phyloP scores from a whole-genome alignment of 2,329 filamentous ascomycete species.

The Verticillium tricorpus region DNA sequence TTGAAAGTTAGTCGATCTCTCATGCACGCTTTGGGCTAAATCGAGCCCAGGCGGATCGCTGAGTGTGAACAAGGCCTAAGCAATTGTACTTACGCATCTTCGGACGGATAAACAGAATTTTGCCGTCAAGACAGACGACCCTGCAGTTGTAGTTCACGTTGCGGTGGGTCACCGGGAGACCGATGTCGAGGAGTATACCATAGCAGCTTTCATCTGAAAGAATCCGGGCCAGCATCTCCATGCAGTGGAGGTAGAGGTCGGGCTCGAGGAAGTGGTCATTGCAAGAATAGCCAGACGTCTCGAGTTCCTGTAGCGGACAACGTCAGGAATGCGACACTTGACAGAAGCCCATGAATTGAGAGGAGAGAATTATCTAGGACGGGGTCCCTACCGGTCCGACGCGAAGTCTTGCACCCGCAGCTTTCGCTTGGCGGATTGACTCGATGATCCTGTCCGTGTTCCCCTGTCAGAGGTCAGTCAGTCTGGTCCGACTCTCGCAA shows the following conservation, averaged over 20 bases:
- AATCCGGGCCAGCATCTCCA: slow-evolving; percentile 59
- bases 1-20: neutral
- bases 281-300: slow-evolving; percentile 58
- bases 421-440: slow-evolving; percentile 41
- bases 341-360: slow-evolving; percentile 17
- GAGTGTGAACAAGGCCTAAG: neutral
- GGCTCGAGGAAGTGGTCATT: slow-evolving; percentile 62
- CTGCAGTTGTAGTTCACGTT: slow-evolving; percentile 33
- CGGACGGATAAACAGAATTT: slow-evolving; percentile 67
- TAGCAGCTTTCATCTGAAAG: slow-evolving; percentile 54
- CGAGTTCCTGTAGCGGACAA: slow-evolving; percentile 31
- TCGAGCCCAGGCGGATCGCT: no score
- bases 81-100: slow-evolving; percentile 43
- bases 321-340: neutral
- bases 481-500: neutral
- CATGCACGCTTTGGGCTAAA: no score
- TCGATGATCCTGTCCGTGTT: slow-evolving; percentile 58
- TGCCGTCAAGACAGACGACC: slow-evolving; percentile 48
- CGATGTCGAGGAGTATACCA: slow-evolving; percentile 63
- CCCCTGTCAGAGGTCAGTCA: slow-evolving; percentile 33
- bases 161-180: slow-evolving; percentile 55
- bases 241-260: slow-evolving; percentile 55
- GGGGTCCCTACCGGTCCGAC: slow-evolving; percentile 40
- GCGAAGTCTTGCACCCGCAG: slow-evolving; percentile 42
- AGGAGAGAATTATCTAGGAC: no score